Conservation (phyloP, 177 flowering plant genomes). For the Vitis hybrid region DNA sequence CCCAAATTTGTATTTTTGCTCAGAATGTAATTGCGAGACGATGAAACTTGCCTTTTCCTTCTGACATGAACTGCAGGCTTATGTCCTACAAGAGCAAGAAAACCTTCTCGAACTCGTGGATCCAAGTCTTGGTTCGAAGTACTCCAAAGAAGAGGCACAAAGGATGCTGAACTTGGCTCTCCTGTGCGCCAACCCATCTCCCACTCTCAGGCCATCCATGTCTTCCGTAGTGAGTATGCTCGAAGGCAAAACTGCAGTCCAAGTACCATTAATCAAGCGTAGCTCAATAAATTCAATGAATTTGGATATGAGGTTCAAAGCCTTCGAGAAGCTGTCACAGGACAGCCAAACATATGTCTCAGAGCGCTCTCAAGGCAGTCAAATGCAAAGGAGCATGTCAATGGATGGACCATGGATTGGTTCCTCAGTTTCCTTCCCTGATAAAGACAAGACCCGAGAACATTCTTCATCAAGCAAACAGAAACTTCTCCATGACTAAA, state of each 20-base stretch:
- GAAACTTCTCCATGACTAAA: conserved; percentile 22
- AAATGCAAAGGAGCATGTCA: conserved; percentile 29
- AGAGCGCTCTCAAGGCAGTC: conserved; percentile 28
- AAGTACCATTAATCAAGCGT: conserved; percentile 49
- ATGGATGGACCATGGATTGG: conserved; percentile 54
- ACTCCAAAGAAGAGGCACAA: conserved; percentile 59
- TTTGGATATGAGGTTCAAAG: conserved; percentile 47
- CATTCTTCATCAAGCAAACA: conserved; percentile 27
- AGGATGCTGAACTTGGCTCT: conserved; percentile 65
- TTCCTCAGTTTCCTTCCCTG: conserved; percentile 34
- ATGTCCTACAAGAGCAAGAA: conserved; percentile 77
- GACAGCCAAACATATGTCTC: conserved; percentile 51
- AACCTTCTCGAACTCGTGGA: conserved; percentile 78
- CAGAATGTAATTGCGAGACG: not conserved
- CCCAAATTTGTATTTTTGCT: not conserved
- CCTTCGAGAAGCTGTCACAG: conserved; percentile 54
- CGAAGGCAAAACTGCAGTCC: conserved; percentile 56
- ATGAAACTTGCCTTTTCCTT: not conserved
- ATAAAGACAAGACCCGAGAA: conserved; percentile 27
- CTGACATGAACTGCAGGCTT: conserved; percentile 45
- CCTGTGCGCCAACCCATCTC: conserved; percentile 78
- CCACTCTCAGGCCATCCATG: conserved; percentile 74
- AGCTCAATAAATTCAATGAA: not conserved
- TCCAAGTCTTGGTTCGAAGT: conserved; percentile 54
- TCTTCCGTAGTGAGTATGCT: conserved; percentile 74